Base-by-base conservation (phyloP, 495 filamentous ascomycete species). In the Hypoxylon crocopeplum region DNA sequence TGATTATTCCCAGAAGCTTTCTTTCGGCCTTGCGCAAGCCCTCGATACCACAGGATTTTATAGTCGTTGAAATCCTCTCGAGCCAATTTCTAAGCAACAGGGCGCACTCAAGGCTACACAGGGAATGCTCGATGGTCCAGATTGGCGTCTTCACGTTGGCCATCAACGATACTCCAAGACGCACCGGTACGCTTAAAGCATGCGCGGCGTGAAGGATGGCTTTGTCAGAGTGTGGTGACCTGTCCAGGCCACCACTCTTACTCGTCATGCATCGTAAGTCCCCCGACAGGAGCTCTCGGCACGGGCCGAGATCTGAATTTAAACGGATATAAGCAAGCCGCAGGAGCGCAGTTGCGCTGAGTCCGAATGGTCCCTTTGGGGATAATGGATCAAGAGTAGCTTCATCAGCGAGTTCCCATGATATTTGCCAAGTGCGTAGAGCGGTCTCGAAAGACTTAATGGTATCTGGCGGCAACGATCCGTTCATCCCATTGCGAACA, bases 291-390 rank as follows among this genome's bases (percentile, higher is more conserved):
- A 83, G 72, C 16, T 73, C 72, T 24, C 78, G 77, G 30, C 77
- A 77, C 2, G 75, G 76, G 1, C 77, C 77, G 15, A 78, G 38
- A 40, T 82, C 75, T 16, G 81, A 75, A 49, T 81, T 77, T 4
- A 83, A 61, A 48, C 80, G 68, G 29, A 83, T 82, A 64, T 81
- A 83, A 7, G 80, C 79, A 12, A 83, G 74, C 2, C 80, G 78
- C 13, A 82, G 66, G n/a, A 83, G 72, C 13, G 80, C 80, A 8
- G 79, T 82, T 7, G 80, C 79, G 39, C 78, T 82, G 52, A 83
- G 81, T n/a, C 77, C 79, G 32, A 83, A 77, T 3, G 80, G 79
- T 1, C 78, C 80, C 7, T 79, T 78, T 11, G 78, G 79, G 27
- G 79, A 79, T 32, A 78, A 75, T 21, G 79, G 80, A 62, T 83